Conservation (phyloP, 192 early-diverging fungal genomes). For the Coemansia sp. region DNA sequence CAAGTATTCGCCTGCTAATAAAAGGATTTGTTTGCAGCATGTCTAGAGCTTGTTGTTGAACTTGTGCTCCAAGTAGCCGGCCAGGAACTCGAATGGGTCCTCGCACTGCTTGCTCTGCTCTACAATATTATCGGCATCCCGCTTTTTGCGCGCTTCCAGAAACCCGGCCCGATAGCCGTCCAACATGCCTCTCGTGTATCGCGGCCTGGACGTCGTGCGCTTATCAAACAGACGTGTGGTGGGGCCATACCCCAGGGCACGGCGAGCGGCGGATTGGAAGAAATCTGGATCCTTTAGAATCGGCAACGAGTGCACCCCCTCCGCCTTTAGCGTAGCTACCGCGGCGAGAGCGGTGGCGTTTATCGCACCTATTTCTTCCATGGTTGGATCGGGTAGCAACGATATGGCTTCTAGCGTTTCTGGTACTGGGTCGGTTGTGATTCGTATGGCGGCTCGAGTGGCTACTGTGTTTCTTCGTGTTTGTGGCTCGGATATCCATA, state of each 20-base stretch:
- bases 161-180: conserved; percentile 43
- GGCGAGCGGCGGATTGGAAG: conserved; percentile 24
- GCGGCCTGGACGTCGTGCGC: conserved; percentile 15
- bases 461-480: background rate
- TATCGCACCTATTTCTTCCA: conserved; percentile 9
- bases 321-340: background rate
- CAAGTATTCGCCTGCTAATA: too few relatives aligned
- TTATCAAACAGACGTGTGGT: conserved; percentile 26
- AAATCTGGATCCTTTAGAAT: conserved; percentile 21
- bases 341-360: background rate
- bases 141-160: conserved; percentile 4
- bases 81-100: conserved; percentile 25
- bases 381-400: conserved; percentile 16
- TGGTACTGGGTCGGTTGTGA: conserved; percentile 24
- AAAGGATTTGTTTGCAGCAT: background rate
- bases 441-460: conserved; percentile 22
- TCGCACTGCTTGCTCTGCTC: conserved; percentile 8
- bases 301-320: conserved; percentile 5
- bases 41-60: background rate
- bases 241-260: conserved; percentile 16
- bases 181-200: conserved; percentile 27
- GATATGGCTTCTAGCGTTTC: conserved; percentile 15
- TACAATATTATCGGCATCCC: conserved; percentile 1
- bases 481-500: conserved; percentile 9
- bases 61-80: conserved; percentile 21